A percentile compares a stretch with the other conserved stretches of the same genome.
phyloP scores from a whole-genome alignment of 1,139 yeast species.

The Sugiyamaella xylanicola region DNA sequence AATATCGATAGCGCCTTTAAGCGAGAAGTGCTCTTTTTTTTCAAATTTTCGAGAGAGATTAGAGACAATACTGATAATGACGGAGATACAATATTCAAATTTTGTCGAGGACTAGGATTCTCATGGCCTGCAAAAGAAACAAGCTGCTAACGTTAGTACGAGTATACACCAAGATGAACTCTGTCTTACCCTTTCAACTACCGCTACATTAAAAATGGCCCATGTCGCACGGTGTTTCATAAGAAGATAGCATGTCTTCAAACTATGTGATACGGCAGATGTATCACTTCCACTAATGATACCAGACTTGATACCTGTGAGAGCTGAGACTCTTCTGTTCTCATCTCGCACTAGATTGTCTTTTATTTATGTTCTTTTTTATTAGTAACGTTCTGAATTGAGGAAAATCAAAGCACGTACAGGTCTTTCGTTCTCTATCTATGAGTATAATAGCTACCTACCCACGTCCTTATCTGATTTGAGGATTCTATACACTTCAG shows the following conservation, averaged over 20 bases:
- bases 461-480: slow-evolving; percentile 33
- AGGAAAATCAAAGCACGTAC: neutral
- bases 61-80: slow-evolving; percentile 36
- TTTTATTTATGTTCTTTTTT: neutral
- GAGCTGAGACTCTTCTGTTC: slow-evolving; percentile 37
- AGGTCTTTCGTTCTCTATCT: neutral
- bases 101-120: slow-evolving; percentile 14
- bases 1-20: slow-evolving; percentile 27
- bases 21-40: slow-evolving; percentile 22
- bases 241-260: slow-evolving; percentile 34
- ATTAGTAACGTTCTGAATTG: no score
- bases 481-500: slow-evolving; percentile 32
- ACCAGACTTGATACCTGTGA: slow-evolving; percentile 38
- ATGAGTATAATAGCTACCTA: slow-evolving; percentile 20
- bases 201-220: slow-evolving; percentile 36
- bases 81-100: slow-evolving; percentile 31
- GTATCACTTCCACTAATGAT: slow-evolving; percentile 35
- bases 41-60: slow-evolving; percentile 33
- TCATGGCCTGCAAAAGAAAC: slow-evolving; percentile 31
- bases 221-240: slow-evolving; percentile 35
- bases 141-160: slow-evolving; percentile 19
- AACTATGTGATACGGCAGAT: slow-evolving; percentile 32
- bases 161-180: neutral
- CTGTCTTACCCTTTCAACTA: slow-evolving; percentile 31
- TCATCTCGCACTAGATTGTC: slow-evolving; percentile 37